phyloP scores from a whole-genome alignment of 2,329 filamentous ascomycete species.

The Epichloe sp. region DNA sequence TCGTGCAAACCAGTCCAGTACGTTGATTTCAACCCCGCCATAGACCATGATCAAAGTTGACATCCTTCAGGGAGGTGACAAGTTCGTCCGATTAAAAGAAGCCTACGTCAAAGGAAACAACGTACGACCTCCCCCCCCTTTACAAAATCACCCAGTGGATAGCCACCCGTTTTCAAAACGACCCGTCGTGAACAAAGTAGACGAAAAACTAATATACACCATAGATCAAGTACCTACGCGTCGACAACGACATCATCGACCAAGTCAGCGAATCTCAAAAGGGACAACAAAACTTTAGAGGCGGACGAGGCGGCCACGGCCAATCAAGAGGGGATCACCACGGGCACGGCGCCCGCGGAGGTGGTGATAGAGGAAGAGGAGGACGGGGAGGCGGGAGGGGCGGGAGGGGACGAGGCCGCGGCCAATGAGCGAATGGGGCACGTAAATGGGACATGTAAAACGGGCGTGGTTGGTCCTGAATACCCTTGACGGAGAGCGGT shows the following conservation, averaged over 20 bases:
- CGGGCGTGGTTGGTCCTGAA: no score
- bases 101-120: conserved; percentile 97
- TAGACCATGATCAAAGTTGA: neutral
- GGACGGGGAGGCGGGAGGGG: conserved; percentile 25
- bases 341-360: conserved; percentile 32
- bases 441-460: no score
- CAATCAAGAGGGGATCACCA: conserved; percentile 47
- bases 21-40: conserved; percentile 9
- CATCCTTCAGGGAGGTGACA: conserved; percentile 62
- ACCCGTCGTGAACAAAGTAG: neutral
- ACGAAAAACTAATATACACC: neutral
- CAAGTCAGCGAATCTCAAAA: conserved; percentile 86
- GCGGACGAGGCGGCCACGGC: conserved; percentile 49
- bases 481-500: no score
- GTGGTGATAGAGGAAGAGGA: conserved; percentile 29
- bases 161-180: neutral
- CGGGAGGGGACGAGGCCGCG: conserved; percentile 20
- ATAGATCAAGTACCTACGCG: conserved; percentile 94
- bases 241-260: conserved; percentile 94
- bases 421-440: conserved; percentile 7
- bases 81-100: conserved; percentile 82
- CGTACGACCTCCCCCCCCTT: conserved; percentile 31
- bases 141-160: neutral
- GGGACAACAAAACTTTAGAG: conserved; percentile 51
- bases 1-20: conserved; percentile 85